A percentile compares a stretch with the other conserved stretches of the same genome.
These are phyloP conservation scores for Phytopythium kandeliae DNA, from an alignment of 352 stramenopile species.

Conservation along the genomic window DNA sequence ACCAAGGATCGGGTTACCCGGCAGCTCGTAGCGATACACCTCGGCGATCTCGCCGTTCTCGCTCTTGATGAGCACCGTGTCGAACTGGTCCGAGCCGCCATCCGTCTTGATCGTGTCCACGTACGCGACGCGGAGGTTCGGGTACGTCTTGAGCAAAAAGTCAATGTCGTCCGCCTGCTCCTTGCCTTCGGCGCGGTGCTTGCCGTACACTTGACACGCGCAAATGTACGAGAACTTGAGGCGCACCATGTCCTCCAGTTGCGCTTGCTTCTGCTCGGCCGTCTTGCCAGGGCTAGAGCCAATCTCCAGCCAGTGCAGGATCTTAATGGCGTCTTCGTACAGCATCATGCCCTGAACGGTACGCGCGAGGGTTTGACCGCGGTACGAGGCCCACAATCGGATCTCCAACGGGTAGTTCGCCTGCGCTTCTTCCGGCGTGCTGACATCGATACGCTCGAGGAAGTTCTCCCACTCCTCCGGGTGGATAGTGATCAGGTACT, in stretches of 20 bases:
- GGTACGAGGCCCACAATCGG: conserved; percentile 76
- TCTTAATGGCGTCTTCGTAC: conserved; percentile 87
- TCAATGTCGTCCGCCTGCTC: conserved; percentile 77
- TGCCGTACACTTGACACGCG: conserved; percentile 80
- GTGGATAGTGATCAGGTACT: conserved; percentile 83
- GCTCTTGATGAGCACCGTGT: conserved; percentile 78
- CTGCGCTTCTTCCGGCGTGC: conserved; percentile 60
- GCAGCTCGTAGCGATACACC: conserved; percentile 76
- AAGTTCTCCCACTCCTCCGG: conserved; percentile 86
- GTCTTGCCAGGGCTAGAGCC: conserved; percentile 56
- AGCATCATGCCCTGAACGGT: conserved; percentile 86
- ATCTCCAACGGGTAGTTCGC: conserved; percentile 69
- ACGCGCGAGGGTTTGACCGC: conserved; percentile 73
- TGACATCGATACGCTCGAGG: conserved; percentile 74
- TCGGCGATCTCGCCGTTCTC: conserved; percentile 67
- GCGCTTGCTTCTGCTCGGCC: conserved; percentile 70
- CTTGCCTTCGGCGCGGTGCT: conserved; percentile 61
- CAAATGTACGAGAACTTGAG: conserved; percentile 87
- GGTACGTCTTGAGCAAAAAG: conserved; percentile 70
- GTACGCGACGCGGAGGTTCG: conserved; percentile 82
- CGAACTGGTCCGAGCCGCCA: conserved; percentile 43
- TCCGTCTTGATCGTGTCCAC: conserved; percentile 55
- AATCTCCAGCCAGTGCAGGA: conserved; percentile 82
- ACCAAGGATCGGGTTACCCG: conserved; percentile 75
- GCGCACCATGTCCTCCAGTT: conserved; percentile 80